Evolutionary conservation across 148 eudicot species (phyloP), one percentile per base, ranked within the genome.

Genomic region (Rhododendron ferrugineum): DNA sequence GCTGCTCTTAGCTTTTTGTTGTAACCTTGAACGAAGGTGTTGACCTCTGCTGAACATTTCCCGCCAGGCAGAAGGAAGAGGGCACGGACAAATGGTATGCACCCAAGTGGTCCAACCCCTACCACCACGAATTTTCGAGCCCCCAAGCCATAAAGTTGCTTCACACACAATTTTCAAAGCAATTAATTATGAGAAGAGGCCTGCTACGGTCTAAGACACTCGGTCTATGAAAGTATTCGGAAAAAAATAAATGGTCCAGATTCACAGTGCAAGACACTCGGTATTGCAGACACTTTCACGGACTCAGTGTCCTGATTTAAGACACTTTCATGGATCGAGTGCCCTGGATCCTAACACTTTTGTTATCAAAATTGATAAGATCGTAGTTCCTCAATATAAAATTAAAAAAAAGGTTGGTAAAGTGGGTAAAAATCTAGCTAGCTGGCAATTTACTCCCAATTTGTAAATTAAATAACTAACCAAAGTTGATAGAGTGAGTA

Each of bases 61-160:
- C 88, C 79, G 23, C 79, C 23, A 80, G 87, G 88, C 50, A 88
- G 81, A n/a, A 89, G 83, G 83, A 83, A 85, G 40, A 88, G 85
- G 72, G 94, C 93, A 8, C 94, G 90, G 46, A 92, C 88, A 75
- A 88, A 92, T 13, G 95, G 95, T 86, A 93, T 93, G 89, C 93
- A 93, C 36, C 95, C 95, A 13, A 93, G 87, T 11, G 95, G 95
- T 85, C 95, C 95, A 18, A 93, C 84, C 37, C 90, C 93, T 1
- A 88, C 89, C n/a, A 92, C 91, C 8, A 93, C 47, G 28, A 92
- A 89, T 85, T 91, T 93, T 16, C 93, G 89, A 75, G 92, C 95
- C 54, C 94, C 95, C 70, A 90, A 80, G 82, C 78, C 86, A 34
- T 89, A 87, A 84, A 92, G 85, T 83, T 93, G 78, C 95, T 93